A percentile compares a stretch with the other conserved stretches of the same genome.
Evolutionary conservation across 2,329 filamentous ascomycete species (phyloP).

Genomic region (Verruconis gallopava): DNA sequence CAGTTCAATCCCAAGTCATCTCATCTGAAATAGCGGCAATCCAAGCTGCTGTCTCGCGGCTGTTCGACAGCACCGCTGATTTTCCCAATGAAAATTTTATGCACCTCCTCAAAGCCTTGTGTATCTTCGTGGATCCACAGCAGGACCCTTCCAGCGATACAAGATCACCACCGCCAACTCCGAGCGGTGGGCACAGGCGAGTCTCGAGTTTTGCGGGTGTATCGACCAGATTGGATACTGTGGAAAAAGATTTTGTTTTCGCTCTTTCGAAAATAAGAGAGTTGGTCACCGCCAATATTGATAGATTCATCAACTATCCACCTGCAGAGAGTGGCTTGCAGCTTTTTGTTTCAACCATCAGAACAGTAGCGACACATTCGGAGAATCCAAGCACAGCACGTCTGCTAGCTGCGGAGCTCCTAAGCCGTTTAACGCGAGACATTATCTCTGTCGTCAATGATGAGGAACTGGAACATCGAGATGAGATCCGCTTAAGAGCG

Average conservation of each 20-base stretch:
- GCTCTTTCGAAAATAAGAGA: constrained; percentile 35
- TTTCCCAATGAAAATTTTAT: constrained; percentile 76
- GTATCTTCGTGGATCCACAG: constrained; percentile 46
- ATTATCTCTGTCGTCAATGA: constrained; percentile 40
- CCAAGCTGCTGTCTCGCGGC: constrained; percentile 69
- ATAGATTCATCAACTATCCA: constrained; percentile 52
- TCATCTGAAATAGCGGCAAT: constrained; percentile 74
- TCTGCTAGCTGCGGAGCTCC: constrained; percentile 35
- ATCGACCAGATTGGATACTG: constrained; percentile 24
- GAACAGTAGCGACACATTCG: constrained; percentile 31
- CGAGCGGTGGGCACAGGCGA: constrained; percentile 24
- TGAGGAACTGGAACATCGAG: constrained; percentile 27
- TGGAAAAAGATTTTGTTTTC: constrained; percentile 33
- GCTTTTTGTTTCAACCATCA: constrained; percentile 45
- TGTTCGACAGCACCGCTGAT: constrained; percentile 85
- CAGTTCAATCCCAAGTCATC: constrained; percentile 29
- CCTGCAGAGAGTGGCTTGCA: constrained; percentile 65
- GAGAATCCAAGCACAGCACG: constrained; percentile 31
- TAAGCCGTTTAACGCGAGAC: constrained; percentile 34
- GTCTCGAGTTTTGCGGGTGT: constrained; percentile 32
- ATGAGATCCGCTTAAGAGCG: constrained; percentile 56
- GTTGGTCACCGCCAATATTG: constrained; percentile 31
- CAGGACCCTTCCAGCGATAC: not conserved
- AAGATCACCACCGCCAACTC: constrained; percentile 15
- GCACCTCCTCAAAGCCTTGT: constrained; percentile 63